Conservation (phyloP, 805 yeast genomes). For the Saturnispora quitensis region DNA sequence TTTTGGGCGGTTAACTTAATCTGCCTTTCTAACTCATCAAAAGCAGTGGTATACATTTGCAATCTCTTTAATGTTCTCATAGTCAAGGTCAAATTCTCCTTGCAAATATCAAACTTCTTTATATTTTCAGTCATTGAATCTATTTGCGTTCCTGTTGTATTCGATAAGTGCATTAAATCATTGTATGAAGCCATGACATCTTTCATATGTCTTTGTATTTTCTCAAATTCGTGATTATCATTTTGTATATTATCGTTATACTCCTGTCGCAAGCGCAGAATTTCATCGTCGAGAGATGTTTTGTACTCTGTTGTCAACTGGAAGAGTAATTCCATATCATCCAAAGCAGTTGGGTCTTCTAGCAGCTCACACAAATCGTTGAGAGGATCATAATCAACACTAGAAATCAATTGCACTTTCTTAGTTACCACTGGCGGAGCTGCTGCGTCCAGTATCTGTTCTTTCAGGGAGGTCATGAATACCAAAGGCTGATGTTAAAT, state of each 20-base stretch:
- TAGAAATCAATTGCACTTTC: neutral
- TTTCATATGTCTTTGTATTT: slow-evolving; percentile 29
- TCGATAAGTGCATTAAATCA: slow-evolving; percentile 40
- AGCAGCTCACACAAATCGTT: slow-evolving; percentile 44
- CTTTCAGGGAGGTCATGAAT: slow-evolving; percentile 5
- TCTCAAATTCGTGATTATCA: slow-evolving; percentile 13
- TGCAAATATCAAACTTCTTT: slow-evolving; percentile 69
- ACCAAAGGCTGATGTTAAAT: neutral
- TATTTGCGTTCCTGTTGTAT: slow-evolving; percentile 51
- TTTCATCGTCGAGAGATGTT: slow-evolving; percentile 36
- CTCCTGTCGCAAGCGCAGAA: slow-evolving; percentile 30
- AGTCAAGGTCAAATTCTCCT: slow-evolving; percentile 71
- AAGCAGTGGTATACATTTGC: slow-evolving; percentile 76
- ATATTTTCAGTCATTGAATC: slow-evolving; percentile 68
- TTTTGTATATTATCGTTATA: slow-evolving; percentile 21
- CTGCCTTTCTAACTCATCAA: slow-evolving; percentile 45
- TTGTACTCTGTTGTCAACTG: slow-evolving; percentile 44
- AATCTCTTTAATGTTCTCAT: slow-evolving; percentile 82
- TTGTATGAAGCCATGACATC: slow-evolving; percentile 37
- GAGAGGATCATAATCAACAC: slow-evolving; percentile 41
- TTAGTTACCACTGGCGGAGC: neutral
- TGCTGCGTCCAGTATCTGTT: slow-evolving; percentile 17
- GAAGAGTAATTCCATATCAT: slow-evolving; percentile 42
- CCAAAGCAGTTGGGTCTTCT: slow-evolving; percentile 39
- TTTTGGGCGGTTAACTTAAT: slow-evolving; percentile 26